These are phyloP conservation scores for Spirogloea muscicola DNA, from an alignment of 139 green algal species.

Conservation along the genomic window DNA sequence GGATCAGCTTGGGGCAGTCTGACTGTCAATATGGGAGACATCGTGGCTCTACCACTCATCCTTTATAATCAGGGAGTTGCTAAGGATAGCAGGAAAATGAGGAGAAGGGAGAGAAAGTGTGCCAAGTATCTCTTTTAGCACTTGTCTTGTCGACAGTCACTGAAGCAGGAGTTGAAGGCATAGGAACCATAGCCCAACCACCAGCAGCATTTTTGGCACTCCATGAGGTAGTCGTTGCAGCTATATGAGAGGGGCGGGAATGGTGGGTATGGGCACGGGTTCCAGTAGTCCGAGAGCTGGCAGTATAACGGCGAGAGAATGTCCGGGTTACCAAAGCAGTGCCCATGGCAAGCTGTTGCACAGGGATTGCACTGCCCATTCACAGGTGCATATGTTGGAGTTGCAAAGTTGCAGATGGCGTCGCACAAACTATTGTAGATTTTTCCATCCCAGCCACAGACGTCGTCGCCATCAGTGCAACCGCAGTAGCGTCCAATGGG, in stretches of 20 bases:
- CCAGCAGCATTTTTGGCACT: background rate
- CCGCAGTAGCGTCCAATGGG: conserved; percentile 1
- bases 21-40: no score
- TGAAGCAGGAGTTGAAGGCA: background rate
- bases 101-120: no score
- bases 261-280: background rate
- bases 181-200: background rate
- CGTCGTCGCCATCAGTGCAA: background rate
- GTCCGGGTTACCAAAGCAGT: background rate
- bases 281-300: background rate
- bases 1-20: no score
- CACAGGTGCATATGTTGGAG: background rate
- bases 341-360: conserved; percentile 2
- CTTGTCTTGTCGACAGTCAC: background rate
- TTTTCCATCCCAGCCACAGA: conserved; percentile 13
- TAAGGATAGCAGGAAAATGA: no score
- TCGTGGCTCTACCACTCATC: no score
- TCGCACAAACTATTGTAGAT: conserved; percentile 26
- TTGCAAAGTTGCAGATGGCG: conserved; percentile 30
- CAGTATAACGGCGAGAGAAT: background rate
- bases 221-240: background rate
- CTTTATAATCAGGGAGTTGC: no score
- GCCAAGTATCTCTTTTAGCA: no score
- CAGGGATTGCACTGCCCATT: conserved; percentile 2
- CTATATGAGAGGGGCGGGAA: background rate